Evolutionary conservation across 768 basidiomycete species (phyloP), one percentile per base, ranked within the genome.

Genomic region (Podaxis sp.): DNA sequence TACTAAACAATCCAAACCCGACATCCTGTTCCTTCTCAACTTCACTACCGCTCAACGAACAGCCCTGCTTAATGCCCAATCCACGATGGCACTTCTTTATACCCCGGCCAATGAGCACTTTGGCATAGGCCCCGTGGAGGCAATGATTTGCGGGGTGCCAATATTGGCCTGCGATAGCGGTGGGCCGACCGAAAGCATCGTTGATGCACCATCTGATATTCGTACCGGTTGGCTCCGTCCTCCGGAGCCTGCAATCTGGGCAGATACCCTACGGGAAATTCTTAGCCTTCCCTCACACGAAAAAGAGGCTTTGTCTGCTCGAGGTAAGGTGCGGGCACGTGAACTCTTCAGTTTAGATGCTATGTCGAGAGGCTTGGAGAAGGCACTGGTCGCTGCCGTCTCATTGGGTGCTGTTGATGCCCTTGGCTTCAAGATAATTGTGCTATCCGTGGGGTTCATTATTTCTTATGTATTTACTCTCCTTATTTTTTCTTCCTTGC

Each of bases 21-120:
- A 93, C 65, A 78, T 99, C 39, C 76, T 95, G 28, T 92, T 99
- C 76, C 80, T 98, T n/a, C 85, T 95, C 65, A 98, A 97, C 76
- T 95, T 97, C 73, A 88, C 91, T 1, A 90, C 89, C 5, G 67
- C 79, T 0, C 96, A 99, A 71, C 90, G 96, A 33, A 87, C 91
- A 0, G 88, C 88, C 6, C 84, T 99, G 1, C 86, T 99, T 40
- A 84, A 77, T 12, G 82, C 86, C 4, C 72, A 84, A 0, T 83
- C 82, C 4, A 92, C 93, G 0, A 74, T 85, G 15, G 92, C 85
- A 0, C 79, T 99, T 0, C 81, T 99, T 6, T 99, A 99, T 73
- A 99, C 96, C 0, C 97, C 96, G 0, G 78, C 84, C 7, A 96
- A 96, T 73, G 96, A 99, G 69, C 96, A 99, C 73, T 97, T 99